Base-by-base conservation (phyloP, 2,329 filamentous ascomycete species). In the Aspergillus quadricinctus region DNA sequence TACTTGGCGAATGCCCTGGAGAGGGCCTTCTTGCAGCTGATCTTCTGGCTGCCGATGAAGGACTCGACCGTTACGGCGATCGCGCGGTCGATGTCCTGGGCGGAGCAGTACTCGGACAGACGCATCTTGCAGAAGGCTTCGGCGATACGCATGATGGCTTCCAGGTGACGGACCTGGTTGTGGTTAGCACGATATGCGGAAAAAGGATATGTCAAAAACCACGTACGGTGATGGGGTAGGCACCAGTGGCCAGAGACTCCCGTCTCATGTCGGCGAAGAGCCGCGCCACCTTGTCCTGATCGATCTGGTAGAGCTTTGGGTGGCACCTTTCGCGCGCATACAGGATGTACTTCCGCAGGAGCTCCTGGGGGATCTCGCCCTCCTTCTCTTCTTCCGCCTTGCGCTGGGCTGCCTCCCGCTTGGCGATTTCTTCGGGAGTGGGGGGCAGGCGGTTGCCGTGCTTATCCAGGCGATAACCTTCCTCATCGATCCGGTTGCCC, bases 61-160 rank as follows among this genome's bases (percentile, higher is more conserved):
- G 90, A 95, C 64, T 97, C 92, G 2, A 99, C 90, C 0, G 94
- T 96, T 6, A 99, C 94, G 14, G 92, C 91, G 69, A 99, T 99
- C 56, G 94, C 94, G 46, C 94, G 90, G 75, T 99, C 94, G 66
- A 99, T 96, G 70, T 99, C 94, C 57, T 89, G 84, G 1, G 89
- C 78, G 5, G 88, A 88, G 75, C 93, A 96, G 79, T 96, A 97
- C 64, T 99, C 94, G 0, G 90, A 94, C n/a, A 99, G 81, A 14
- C 94, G 88, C 94, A 99, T 99, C 69, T 96, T 93, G 75, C 90
- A 95, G 78, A 99, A 99, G 0, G 92, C 79, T 74, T 99, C 94
- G 56, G 87, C 88, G 69, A 96, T 96, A 69, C 94, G 90, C 78
- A 99, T 95, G 69, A 97, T 97, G 60, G 93, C 93, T 82, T 99